A percentile compares a stretch with the other conserved stretches of the same genome.
Conservation (phyloP, 2,329 filamentous ascomycete genomes). For the Botrytis porri region DNA sequence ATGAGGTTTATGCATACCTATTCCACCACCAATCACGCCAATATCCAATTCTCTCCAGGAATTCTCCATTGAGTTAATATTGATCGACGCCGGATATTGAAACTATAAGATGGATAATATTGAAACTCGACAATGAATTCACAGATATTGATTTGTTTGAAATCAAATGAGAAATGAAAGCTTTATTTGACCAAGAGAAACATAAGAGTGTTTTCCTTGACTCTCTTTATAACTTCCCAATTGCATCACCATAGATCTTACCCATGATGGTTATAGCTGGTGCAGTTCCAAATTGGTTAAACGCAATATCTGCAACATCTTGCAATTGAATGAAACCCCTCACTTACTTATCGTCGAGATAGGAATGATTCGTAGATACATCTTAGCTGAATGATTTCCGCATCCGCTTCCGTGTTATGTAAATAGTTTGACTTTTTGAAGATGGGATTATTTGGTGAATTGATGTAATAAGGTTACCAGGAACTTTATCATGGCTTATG, state of each 20-base stretch:
- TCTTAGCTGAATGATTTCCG: not conserved
- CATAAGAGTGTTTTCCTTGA: not conserved
- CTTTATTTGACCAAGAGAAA: not conserved
- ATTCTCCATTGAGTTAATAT: not conserved
- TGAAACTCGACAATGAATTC: not conserved
- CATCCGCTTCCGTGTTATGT: slow-evolving; percentile 18
- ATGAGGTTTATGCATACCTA: slow-evolving; percentile 4
- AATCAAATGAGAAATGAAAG: not conserved
- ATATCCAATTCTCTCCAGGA: slow-evolving; percentile 17
- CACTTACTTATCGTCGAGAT: slow-evolving; percentile 9
- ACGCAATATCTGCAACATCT: not conserved
- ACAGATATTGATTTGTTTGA: not conserved
- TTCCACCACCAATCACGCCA: slow-evolving; percentile 20
- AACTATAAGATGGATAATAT: not conserved
- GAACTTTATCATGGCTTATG: not conserved
- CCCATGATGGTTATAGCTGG: not conserved
- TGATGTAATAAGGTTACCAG: no score
- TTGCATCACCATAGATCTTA: not conserved
- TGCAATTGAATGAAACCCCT: not conserved
- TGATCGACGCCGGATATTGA: not conserved
- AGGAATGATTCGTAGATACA: slow-evolving; percentile 5
- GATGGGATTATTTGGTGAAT: slow-evolving; percentile 1
- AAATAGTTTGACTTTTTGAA: not conserved
- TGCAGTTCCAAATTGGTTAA: slow-evolving; percentile 6
- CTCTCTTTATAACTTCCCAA: slow-evolving; percentile 9